These are phyloP conservation scores for Oryza glumipatula DNA, from an alignment of 176 grass and related monocot species.

Conservation along the genomic window DNA sequence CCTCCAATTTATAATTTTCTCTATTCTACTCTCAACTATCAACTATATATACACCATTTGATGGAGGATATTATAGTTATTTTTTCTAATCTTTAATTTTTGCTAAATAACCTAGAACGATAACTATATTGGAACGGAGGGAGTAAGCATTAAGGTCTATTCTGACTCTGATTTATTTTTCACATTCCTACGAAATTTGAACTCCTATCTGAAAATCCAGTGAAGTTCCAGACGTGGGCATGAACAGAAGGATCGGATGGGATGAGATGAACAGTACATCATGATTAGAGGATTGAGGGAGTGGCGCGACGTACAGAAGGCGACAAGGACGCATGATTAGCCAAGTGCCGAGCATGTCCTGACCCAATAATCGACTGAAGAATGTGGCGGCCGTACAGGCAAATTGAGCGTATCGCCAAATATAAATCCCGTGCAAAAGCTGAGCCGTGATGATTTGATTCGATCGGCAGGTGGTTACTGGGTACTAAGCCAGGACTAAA, in stretches of 20 bases:
- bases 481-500: conserved; percentile 3
- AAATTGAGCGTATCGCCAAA: conserved; percentile 39
- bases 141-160: too few species aligned
- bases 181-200: too few species aligned
- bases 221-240: too few species aligned
- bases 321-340: conserved; percentile 40
- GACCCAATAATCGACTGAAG: conserved; percentile 26
- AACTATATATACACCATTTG: too few species aligned
- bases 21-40: too few species aligned
- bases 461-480: conserved; percentile 6
- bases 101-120: too few species aligned
- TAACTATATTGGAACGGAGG: too few species aligned
- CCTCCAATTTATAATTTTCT: too few species aligned
- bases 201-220: too few species aligned
- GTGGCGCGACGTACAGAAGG: background rate
- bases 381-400: conserved; percentile 42
- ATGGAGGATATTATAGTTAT: too few species aligned
- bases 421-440: conserved; percentile 16
- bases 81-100: too few species aligned
- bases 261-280: background rate
- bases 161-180: too few species aligned
- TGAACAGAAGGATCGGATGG: background rate
- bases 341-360: conserved; percentile 45
- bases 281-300: background rate
- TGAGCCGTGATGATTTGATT: conserved; percentile 29